Evolutionary conservation across 768 basidiomycete genomes (phyloP).

Genomic region (Scleroderma bovista): DNA sequence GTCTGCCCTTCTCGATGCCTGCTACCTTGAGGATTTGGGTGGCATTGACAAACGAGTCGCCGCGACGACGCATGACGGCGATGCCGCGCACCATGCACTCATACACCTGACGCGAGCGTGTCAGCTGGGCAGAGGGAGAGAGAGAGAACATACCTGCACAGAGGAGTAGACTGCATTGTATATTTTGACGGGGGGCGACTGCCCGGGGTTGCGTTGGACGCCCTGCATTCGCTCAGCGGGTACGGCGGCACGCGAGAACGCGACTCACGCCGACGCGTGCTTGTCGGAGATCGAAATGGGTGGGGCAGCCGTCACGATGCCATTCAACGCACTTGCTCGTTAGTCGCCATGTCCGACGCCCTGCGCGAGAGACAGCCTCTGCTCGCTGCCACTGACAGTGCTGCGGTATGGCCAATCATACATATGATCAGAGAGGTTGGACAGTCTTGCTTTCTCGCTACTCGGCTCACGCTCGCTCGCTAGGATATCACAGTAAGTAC

Average conservation of each 20-base stretch:
- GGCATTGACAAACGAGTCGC: constrained; percentile 95
- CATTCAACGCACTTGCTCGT: constrained; percentile 2
- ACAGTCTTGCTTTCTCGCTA: constrained; percentile 4
- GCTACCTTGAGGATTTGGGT: constrained; percentile 99
- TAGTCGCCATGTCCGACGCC: constrained; percentile 9
- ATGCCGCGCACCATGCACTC: constrained; percentile 98
- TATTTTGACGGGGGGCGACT: constrained; percentile 64
- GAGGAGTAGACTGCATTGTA: constrained; percentile 93
- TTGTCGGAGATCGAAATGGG: constrained; percentile 31
- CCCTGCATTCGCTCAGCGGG: constrained; percentile 26
- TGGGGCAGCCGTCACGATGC: background rate
- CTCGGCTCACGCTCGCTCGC: constrained; percentile 13
- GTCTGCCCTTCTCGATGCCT: constrained; percentile 92
- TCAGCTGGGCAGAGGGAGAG: background rate
- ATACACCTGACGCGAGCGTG: constrained; percentile 60
- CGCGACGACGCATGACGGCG: constrained; percentile 94
- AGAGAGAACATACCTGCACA: constrained; percentile 52
- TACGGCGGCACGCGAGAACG: constrained; percentile 19
- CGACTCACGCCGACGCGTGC: constrained; percentile 24
- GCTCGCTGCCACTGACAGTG: constrained; percentile 41
- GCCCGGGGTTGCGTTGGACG: constrained; percentile 27
- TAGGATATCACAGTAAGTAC: constrained; percentile 58
- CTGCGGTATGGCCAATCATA: constrained; percentile 76
- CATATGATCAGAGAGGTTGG: constrained; percentile 67
- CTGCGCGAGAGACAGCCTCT: constrained; percentile 33